Base-by-base conservation (phyloP, 345 rosid species). In the Gossypium bickii region DNA sequence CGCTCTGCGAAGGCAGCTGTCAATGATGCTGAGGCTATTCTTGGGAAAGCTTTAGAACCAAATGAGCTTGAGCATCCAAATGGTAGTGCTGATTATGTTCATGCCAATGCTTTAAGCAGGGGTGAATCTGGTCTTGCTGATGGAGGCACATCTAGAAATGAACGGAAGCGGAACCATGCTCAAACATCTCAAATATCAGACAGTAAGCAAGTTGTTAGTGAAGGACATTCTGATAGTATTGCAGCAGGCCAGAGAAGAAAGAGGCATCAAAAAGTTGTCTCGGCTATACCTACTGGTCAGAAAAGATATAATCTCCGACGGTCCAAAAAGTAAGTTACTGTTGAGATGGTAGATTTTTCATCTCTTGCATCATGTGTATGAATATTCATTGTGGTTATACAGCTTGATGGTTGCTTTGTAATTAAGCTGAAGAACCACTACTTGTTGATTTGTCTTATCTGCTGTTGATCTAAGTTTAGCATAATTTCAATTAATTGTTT, bases 1-100 rank as follows among this genome's bases (percentile, higher is more conserved):
- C 90, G 86, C 57, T 79, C 96, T 59, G 88, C 91, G 69, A 95
- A 92, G 84, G 92, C 82, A 41, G 94, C 87, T 82, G 96, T 91
- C 2, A 83, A 85, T 72, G 99, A 93, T 68, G 96, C 89, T 5
- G 87, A 90, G 75, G 85, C 85, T 63, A 77, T 90, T 65, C 82
- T 87, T 76, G 98, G 94, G 64, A 85, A 85, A 70, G 84, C 86
- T 49, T 45, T 88, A 24, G 84, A 86, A 49, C 27, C 70, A 49
- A 80, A 77, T 73, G 92, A 90, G 55, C 77, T 82, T 6, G 86
- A 75, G 69, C 82, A 76, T 74, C 70, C 84, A 76, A 85, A 77
- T 59, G 87, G 82, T 53, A 81, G 71, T 66, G 80, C 72, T 20
- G 89, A 91, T 75, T 82, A 93, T 70, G 82, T 74, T 63, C 80